Evolutionary conservation across 441 rosid species (phyloP).

Genomic region (Melastoma candidum): DNA sequence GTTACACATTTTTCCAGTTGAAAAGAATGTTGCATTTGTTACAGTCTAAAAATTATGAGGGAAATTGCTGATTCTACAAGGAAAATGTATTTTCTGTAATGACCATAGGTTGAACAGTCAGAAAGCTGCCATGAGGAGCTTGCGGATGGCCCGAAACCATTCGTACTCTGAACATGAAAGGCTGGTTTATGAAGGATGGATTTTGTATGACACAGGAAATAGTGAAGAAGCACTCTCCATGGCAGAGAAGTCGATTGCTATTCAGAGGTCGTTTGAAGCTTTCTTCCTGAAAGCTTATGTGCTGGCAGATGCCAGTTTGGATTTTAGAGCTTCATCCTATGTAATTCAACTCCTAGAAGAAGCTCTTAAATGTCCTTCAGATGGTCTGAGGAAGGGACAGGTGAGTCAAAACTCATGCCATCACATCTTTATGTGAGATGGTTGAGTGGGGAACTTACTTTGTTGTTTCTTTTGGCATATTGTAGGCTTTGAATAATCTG

Average conservation of each 20-base stretch:
- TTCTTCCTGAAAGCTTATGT: constrained; percentile 95
- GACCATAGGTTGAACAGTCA: constrained; percentile 78
- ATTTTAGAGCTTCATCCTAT: constrained; percentile 49
- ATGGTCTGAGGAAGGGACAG: constrained; percentile 98
- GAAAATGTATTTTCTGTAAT: neutral
- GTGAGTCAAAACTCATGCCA: constrained; percentile 26
- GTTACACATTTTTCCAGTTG: no score
- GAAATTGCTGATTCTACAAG: no score
- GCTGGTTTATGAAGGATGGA: constrained; percentile 99
- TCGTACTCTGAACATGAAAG: constrained; percentile 73
- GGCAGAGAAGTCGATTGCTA: constrained; percentile 81
- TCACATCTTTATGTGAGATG: constrained; percentile 1
- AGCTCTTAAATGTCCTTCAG: constrained; percentile 96
- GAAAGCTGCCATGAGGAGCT: constrained; percentile 88
- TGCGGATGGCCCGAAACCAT: constrained; percentile 82
- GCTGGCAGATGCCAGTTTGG: constrained; percentile 69
- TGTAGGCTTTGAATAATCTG: constrained; percentile 87
- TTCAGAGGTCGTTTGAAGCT: constrained; percentile 94
- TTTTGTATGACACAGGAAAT: constrained; percentile 87
- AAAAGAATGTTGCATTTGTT: no score
- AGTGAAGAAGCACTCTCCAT: constrained; percentile 90
- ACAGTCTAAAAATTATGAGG: no score
- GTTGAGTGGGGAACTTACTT: constrained; percentile 2
- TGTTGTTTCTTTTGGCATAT: constrained; percentile 7
- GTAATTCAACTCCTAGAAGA: constrained; percentile 83